These are phyloP conservation scores for Sphaceloma murrayae DNA, from an alignment of 2,329 filamentous ascomycete genomes.

Conservation along the genomic window DNA sequence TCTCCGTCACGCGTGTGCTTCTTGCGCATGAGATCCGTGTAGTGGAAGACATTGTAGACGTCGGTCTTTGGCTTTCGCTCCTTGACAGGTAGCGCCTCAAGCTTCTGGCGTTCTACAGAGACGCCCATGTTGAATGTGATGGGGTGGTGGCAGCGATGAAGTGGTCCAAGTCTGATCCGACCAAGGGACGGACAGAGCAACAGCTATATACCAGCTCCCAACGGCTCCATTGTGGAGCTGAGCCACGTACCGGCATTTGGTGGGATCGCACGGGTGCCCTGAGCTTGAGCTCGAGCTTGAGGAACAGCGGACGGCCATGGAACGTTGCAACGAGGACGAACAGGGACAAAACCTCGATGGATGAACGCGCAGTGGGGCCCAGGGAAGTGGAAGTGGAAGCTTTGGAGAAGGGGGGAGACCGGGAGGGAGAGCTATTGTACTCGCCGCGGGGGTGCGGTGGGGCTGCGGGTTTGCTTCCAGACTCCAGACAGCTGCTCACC, in stretches of 20 bases:
- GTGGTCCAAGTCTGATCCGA: not conserved
- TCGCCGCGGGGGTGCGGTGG: too few species aligned
- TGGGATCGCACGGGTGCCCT: not conserved
- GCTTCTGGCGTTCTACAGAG: conserved; percentile 11
- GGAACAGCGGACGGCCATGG: conserved; percentile 2
- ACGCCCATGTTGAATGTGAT: conserved; percentile 15
- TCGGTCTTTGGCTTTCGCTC: conserved; percentile 29
- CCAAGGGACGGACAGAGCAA: not conserved
- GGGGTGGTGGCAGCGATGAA: not conserved
- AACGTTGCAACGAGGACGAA: conserved; percentile 6
- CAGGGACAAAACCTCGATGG: too few species aligned
- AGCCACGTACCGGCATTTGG: conserved; percentile 6
- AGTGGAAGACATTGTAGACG: conserved; percentile 32
- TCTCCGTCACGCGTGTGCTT: conserved; percentile 33
- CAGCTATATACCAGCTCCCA: conserved; percentile 4
- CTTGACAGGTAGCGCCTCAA: conserved; percentile 16
- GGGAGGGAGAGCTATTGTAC: too few species aligned
- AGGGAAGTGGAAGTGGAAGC: too few species aligned
- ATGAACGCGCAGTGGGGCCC: too few species aligned
- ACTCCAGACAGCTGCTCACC: too few species aligned
- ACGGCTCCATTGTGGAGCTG: conserved; percentile 13
- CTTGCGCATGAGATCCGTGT: conserved; percentile 31
- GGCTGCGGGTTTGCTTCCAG: too few species aligned
- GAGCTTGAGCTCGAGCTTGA: not conserved
- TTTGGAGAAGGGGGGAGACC: too few species aligned